These are phyloP conservation scores for Candida anutae DNA, from an alignment of 1,139 yeast genomes.

Conservation along the genomic window DNA sequence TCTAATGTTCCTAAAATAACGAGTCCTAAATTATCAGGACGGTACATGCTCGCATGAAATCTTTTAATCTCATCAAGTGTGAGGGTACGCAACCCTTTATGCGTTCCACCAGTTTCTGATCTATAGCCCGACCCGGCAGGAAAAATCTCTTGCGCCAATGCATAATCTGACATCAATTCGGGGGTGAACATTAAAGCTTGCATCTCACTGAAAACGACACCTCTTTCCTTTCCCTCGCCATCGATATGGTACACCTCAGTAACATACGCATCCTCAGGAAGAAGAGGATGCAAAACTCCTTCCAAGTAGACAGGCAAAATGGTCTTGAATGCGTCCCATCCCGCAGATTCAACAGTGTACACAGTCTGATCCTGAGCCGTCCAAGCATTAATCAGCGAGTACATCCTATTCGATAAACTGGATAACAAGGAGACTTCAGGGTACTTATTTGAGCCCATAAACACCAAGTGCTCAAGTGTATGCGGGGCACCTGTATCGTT, in stretches of 20 bases:
- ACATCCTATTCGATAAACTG: slow-evolving; percentile 74
- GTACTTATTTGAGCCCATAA: slow-evolving; percentile 86
- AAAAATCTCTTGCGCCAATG: slow-evolving; percentile 72
- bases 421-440: slow-evolving; percentile 93
- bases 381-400: slow-evolving; percentile 94
- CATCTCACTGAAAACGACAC: slow-evolving; percentile 97
- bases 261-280: slow-evolving; percentile 82
- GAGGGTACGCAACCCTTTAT: slow-evolving; percentile 65
- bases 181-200: slow-evolving; percentile 90
- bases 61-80: slow-evolving; percentile 66
- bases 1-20: slow-evolving; percentile 82
- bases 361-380: slow-evolving; percentile 95
- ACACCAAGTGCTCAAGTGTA: slow-evolving; percentile 87
- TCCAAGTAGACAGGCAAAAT: slow-evolving; percentile 86
- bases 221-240: slow-evolving; percentile 85
- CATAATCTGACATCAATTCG: too few species aligned
- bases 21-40: slow-evolving; percentile 79
- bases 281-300: slow-evolving; percentile 76
- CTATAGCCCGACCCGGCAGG: slow-evolving; percentile 75
- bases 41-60: slow-evolving; percentile 65
- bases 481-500: slow-evolving; percentile 93
- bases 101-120: slow-evolving; percentile 91
- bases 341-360: slow-evolving; percentile 85
- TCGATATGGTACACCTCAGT: slow-evolving; percentile 96
- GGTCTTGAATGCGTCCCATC: slow-evolving; percentile 89